Base-by-base conservation (phyloP, 2,329 filamentous ascomycete species). In the Massarina eburnea region DNA sequence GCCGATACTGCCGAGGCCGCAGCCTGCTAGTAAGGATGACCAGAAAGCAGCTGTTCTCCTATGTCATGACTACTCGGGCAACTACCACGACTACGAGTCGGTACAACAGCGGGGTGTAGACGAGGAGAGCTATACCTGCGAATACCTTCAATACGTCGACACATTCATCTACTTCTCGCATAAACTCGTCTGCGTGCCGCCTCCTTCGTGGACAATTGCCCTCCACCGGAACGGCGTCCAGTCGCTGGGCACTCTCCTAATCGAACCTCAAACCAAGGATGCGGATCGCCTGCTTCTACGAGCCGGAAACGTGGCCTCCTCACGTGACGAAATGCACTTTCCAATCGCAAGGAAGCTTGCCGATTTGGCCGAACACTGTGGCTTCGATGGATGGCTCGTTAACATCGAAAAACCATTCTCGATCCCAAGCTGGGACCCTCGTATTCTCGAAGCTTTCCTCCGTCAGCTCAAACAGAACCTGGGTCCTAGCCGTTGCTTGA, bases 111-210 rank as follows among this genome's bases (percentile, higher is more conserved):
- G 48, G 32, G 59, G 59, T 4, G 47, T 71, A 1, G 49, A 60
- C 2, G 46, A 60, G 4, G 61, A 69, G 27, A 55, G 50, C 14
- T 76, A 77, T 50, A 61, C 64, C 2, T 73, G 72, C 57, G 66
- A 75, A 49, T 71, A 76, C 45, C 64, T 76, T 29, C 71, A 76
- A 51, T 70, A 64, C 45, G 63, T 76, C 14, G 67, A 73, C 32
- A 63, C 60, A 1, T 76, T 77, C 49, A 59, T 75, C n/a, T 77
- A 77, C 52, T 76, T 77, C 46, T 75, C 74, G 1, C 74, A 77
- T 51, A 74, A 75, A 46, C 63, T 76, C 3, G 71, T 73, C 8
- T 71, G 72, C 26, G 58, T 74, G 12, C 74, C 74, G 2, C 74
- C 75, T 8, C 69, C 73, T 4, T 61, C 71, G 10, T 77, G 73